Evolutionary conservation across 2,329 filamentous ascomycete genomes (phyloP).

Genomic region (Cadophora sp.): DNA sequence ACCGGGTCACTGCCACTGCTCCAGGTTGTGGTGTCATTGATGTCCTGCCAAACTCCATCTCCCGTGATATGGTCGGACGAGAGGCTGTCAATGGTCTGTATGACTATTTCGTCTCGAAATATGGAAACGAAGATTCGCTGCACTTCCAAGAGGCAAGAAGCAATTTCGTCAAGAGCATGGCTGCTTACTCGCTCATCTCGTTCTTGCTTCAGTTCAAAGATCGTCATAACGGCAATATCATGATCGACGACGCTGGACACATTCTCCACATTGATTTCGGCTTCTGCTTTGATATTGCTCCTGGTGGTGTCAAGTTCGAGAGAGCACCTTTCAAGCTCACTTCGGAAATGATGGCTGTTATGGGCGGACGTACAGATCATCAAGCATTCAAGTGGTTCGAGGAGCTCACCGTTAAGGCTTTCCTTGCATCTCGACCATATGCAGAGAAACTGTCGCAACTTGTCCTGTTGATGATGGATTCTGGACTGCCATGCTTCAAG

Average conservation of each 20-base stretch:
- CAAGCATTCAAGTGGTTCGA: constrained; percentile 97
- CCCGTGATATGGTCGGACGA: constrained; percentile 96
- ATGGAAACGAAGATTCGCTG: constrained; percentile 94
- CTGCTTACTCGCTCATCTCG: constrained; percentile 95
- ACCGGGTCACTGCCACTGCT: constrained; percentile 95
- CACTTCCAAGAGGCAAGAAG: constrained; percentile 93
- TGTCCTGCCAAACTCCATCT: constrained; percentile 96
- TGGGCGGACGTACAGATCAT: constrained; percentile 85
- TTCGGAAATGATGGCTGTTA: constrained; percentile 97
- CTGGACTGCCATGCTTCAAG: constrained; percentile 96
- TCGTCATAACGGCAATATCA: constrained; percentile 98
- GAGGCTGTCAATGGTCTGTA: constrained; percentile 98
- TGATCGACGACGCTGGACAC: constrained; percentile 97
- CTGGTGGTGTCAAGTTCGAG: constrained; percentile 96
- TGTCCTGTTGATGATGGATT: constrained; percentile 94
- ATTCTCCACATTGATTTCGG: constrained; percentile 99
- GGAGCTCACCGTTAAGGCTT: constrained; percentile 94
- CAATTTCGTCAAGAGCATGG: constrained; percentile 99
- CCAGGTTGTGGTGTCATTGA: constrained; percentile 98
- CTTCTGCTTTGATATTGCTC: constrained; percentile 99
- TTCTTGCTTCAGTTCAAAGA: constrained; percentile 99
- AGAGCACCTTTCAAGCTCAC: constrained; percentile 98
- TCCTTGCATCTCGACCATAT: constrained; percentile 86
- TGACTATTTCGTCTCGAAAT: constrained; percentile 97
- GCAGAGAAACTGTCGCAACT: constrained; percentile 89